Evolutionary conservation across 2,329 filamentous ascomycete genomes (phyloP), one percentile per base, ranked within the genome.

Genomic region (Lasiodiplodia gonubiensis): DNA sequence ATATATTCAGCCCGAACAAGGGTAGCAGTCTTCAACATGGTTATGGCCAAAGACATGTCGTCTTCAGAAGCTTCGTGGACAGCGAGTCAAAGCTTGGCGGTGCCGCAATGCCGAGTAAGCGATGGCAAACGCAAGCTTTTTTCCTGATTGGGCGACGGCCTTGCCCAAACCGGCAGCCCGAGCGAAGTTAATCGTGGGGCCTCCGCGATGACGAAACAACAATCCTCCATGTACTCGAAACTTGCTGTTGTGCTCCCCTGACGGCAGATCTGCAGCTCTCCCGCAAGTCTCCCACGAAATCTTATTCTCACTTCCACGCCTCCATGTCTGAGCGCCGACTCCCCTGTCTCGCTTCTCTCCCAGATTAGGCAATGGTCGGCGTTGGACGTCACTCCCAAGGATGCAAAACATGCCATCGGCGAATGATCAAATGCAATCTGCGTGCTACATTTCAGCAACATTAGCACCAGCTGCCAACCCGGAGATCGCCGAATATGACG

Each of bases 81-180:
- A 46, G 37, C 23, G 39, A 39, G 55, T 60, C 55, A 46, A 60
- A 60, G 57, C 57, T 60, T 60, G 57, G 57, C 57, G 39, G 57
- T 60, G 57, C 57, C 39, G 57, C 3, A 4, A 3, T 48, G 18
- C 57, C 57, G 57, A 35, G 25, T 42, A 49, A 59, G 55, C 55
- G 55, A 59, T 18, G 30, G 14, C 35, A 23, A 10, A 60, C 57
- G 57, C 57, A 49, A 48, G 25, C 39, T n/a, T 49, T 48, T 60
- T 60, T 25, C 39, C 57, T 2, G 57, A 60, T 49, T 14, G 39
- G 30, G 57, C n/a, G n/a, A 46, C 57, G 18, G 10, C 57, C n/a
- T 33, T n/a, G 11, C 57, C 57, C 39, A n/a, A 60, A 21, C 25
- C 57, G 27, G 57, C 14, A 48, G 25, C 5, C 16, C 16, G 23